Percentiles rank a stretch among this genome's conserved stretches.
These are phyloP conservation scores for Rhizopus stolonifer DNA, from an alignment of 371 early-diverging fungal genomes.

Conservation along the genomic window DNA sequence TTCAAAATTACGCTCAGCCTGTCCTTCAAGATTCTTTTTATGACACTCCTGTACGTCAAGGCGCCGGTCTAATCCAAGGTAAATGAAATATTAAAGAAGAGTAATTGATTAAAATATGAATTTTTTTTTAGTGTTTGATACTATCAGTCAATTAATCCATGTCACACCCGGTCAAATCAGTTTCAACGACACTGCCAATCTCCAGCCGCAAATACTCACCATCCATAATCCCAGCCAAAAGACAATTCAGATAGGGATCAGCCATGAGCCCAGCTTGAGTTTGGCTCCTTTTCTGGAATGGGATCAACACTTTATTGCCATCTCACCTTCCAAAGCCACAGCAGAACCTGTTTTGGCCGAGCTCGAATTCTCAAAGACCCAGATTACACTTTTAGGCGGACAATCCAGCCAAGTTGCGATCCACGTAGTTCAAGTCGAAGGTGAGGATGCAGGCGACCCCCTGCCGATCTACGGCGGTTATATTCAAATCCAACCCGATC, in stretches of 20 bases:
- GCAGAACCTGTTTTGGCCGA: slow-evolving; percentile 25
- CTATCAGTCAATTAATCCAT: slow-evolving; percentile 51
- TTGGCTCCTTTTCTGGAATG: slow-evolving; percentile 39
- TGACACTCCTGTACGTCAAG: slow-evolving; percentile 58
- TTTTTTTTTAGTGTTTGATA: slow-evolving; percentile 43
- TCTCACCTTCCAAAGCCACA: slow-evolving; percentile 25
- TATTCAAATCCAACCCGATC: slow-evolving; percentile 26
- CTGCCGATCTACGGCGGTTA: slow-evolving; percentile 48
- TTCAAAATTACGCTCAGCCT: slow-evolving; percentile 54
- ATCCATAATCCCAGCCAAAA: slow-evolving; percentile 57
- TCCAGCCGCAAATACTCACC: slow-evolving; percentile 15
- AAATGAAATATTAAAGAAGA: slow-evolving; percentile 5
- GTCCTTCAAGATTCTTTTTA: slow-evolving; percentile 20
- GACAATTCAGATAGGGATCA: slow-evolving; percentile 45
- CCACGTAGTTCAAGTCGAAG: slow-evolving; percentile 7
- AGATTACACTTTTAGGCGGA: slow-evolving; percentile 42
- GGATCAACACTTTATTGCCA: slow-evolving; percentile 23
- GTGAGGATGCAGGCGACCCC: slow-evolving; percentile 2
- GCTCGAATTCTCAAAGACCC: slow-evolving; percentile 26
- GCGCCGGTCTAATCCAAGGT: slow-evolving; percentile 76
- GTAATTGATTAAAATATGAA: background rate
- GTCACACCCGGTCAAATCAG: slow-evolving; percentile 67
- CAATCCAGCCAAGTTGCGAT: slow-evolving; percentile 26
- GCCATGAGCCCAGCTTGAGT: slow-evolving; percentile 33
- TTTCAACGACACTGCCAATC: slow-evolving; percentile 66